A percentile compares a stretch with the other conserved stretches of the same genome.
phyloP scores from a whole-genome alignment of 768 basidiomycete species.

The Mycena kentingensis region DNA sequence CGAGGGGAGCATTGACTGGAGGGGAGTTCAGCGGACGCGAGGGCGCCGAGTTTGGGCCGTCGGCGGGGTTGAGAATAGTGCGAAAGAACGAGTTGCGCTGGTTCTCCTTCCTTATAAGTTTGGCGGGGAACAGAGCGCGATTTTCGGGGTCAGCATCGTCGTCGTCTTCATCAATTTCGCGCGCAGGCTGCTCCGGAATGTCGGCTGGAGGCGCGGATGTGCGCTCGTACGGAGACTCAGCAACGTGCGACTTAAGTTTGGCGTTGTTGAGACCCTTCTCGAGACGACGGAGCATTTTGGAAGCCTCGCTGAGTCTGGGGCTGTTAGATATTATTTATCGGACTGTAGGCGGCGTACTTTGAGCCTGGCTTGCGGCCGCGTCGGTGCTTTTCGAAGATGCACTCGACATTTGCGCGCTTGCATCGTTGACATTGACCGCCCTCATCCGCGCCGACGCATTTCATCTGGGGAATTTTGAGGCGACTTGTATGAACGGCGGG shows the following conservation, averaged over 20 bases:
- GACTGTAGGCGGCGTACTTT: constrained; percentile 54
- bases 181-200: constrained; percentile 26
- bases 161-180: constrained; percentile 63
- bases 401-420: constrained; percentile 78
- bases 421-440: constrained; percentile 84
- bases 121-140: constrained; percentile 70
- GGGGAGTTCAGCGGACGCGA: constrained; percentile 41
- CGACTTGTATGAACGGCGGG: constrained; percentile 19
- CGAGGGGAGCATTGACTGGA: constrained; percentile 47
- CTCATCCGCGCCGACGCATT: constrained; percentile 88
- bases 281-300: constrained; percentile 84
- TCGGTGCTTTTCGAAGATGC: constrained; percentile 86
- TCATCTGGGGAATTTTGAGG: constrained; percentile 60
- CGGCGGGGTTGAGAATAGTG: constrained; percentile 78
- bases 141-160: constrained; percentile 62
- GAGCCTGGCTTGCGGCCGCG: constrained; percentile 88
- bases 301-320: constrained; percentile 79
- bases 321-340: constrained; percentile 13
- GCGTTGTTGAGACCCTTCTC: constrained; percentile 81
- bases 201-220: constrained; percentile 33
- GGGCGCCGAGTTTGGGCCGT: constrained; percentile 37
- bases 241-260: constrained; percentile 66
- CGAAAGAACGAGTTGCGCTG: constrained; percentile 77
- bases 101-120: constrained; percentile 72
- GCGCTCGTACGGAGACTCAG: constrained; percentile 38